Evolutionary conservation across 1,139 yeast species (phyloP), one percentile per base, ranked within the genome.

Genomic region (Yamadazyma trypodendri): DNA sequence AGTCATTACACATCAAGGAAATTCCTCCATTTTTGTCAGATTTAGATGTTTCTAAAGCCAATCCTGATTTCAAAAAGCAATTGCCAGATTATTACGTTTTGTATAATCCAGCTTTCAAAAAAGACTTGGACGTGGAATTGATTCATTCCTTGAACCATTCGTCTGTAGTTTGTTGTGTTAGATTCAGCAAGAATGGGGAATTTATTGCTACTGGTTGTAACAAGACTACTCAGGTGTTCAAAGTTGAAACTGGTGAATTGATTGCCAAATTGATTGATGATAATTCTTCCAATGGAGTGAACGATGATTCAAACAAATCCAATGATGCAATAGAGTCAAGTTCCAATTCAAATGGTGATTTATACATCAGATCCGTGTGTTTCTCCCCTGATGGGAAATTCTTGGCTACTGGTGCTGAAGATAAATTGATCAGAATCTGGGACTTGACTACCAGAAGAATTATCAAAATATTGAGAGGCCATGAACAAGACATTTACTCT

Each of bases 391-490:
- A 90, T 65, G 97, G 97, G 39, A 87, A 88, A 63, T 85, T 79
- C 54, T 76, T 92, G 55, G 97, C 97, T 24, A 92, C 97, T 13
- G 98, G 98, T 57, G 97, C 97, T 30, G 98, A 92, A 67, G 98
- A 92, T 66, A 89, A 88, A 64, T 81, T 88, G 58, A 92, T 92
- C 54, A 79, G 98, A 63, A 90, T 92, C 56, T 92, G 98, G 98
- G 97, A 92, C 61, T 79, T 92, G 60, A 77, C 85, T 37, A 80
- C 94, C 28, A 81, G 90, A 63, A 81, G 92, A 56, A 87, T 92
- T 55, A 83, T 87, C 45, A 87, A 88, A 68, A 81, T 88, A 45
- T 79, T 92, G 62, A 78, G 85, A 48, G 98, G 98, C 37, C 98
- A 92, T 60, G 97, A 90, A 63, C 98, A 92, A 67, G 98, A 92